Percentiles rank a stretch among this genome's conserved stretches.
Evolutionary conservation across 768 basidiomycete species (phyloP).

Genomic region (Serendipita sp.): DNA sequence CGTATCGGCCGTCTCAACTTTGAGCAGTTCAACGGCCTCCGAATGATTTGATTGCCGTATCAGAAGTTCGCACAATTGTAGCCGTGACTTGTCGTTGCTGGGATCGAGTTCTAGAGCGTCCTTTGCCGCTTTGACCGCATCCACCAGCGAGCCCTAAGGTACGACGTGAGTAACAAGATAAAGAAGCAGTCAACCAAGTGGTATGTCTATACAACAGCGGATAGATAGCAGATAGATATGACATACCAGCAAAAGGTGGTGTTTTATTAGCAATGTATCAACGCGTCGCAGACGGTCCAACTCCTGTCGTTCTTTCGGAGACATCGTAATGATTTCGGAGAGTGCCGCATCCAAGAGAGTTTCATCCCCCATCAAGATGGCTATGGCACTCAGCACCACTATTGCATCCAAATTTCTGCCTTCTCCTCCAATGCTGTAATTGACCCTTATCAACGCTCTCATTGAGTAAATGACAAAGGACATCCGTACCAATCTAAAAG

Average conservation of each 20-base stretch:
- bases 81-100: conserved; percentile 30
- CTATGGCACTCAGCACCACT: conserved; percentile 72
- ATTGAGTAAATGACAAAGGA: background rate
- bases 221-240: background rate
- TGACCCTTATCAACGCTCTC: conserved; percentile 4
- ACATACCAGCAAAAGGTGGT: conserved; percentile 57
- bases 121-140: conserved; percentile 40
- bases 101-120: conserved; percentile 45
- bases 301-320: conserved; percentile 44
- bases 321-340: conserved; percentile 58
- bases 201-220: conserved; percentile 4
- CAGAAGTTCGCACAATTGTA: conserved; percentile 38
- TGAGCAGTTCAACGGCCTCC: conserved; percentile 22
- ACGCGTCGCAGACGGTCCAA: conserved; percentile 60
- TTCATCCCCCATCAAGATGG: conserved; percentile 35
- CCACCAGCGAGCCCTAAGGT: conserved; percentile 30
- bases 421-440: conserved; percentile 53
- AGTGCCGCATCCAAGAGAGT: conserved; percentile 73
- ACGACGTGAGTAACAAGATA: background rate
- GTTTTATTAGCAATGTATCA: conserved; percentile 52
- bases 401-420: conserved; percentile 69
- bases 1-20: conserved; percentile 19
- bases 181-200: background rate
- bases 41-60: conserved; percentile 31
- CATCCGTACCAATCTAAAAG: conserved; percentile 62